phyloP scores from a whole-genome alignment of 768 basidiomycete genomes.

The Leucocoprinus birnbaumii region DNA sequence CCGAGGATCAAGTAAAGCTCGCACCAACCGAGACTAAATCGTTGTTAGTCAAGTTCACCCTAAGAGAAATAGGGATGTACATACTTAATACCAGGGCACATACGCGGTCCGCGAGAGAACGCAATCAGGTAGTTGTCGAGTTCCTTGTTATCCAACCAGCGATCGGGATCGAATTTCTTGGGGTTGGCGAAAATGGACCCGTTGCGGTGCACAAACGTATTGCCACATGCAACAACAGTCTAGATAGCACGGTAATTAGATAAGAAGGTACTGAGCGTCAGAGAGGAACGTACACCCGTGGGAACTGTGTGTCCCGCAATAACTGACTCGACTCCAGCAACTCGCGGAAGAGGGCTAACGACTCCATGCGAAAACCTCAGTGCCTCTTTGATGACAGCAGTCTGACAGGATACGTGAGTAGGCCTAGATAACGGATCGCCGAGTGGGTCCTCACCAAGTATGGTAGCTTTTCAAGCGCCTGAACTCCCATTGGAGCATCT shows the following conservation, averaged over 20 bases:
- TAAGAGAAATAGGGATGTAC: not conserved
- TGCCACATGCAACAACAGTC: slow-evolving; percentile 40
- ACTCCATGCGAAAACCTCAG: slow-evolving; percentile 39
- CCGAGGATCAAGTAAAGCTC: slow-evolving; percentile 4
- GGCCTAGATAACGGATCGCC: not conserved
- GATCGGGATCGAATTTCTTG: slow-evolving; percentile 34
- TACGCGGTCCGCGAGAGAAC: slow-evolving; percentile 42
- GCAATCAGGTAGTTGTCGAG: slow-evolving; percentile 39
- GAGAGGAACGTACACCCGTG: slow-evolving; percentile 28
- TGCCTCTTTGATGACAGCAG: slow-evolving; percentile 46
- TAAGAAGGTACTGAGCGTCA: not conserved
- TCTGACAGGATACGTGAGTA: slow-evolving; percentile 22
- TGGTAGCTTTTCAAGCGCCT: slow-evolving; percentile 41
- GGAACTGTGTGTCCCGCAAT: slow-evolving; percentile 37
- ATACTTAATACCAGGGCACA: slow-evolving; percentile 41
- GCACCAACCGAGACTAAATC: not conserved
- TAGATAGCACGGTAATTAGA: slow-evolving; percentile 14
- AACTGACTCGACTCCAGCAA: slow-evolving; percentile 28
- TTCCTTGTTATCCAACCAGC: slow-evolving; percentile 35
- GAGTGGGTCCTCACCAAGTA: slow-evolving; percentile 34
- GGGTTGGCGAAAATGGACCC: slow-evolving; percentile 39
- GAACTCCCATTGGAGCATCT: slow-evolving; percentile 25
- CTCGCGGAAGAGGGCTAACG: slow-evolving; percentile 33
- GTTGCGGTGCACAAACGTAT: slow-evolving; percentile 36
- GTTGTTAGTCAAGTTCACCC: not conserved